Base-by-base conservation (phyloP, 2,329 filamentous ascomycete species). In the Exophiala oligosperma region DNA sequence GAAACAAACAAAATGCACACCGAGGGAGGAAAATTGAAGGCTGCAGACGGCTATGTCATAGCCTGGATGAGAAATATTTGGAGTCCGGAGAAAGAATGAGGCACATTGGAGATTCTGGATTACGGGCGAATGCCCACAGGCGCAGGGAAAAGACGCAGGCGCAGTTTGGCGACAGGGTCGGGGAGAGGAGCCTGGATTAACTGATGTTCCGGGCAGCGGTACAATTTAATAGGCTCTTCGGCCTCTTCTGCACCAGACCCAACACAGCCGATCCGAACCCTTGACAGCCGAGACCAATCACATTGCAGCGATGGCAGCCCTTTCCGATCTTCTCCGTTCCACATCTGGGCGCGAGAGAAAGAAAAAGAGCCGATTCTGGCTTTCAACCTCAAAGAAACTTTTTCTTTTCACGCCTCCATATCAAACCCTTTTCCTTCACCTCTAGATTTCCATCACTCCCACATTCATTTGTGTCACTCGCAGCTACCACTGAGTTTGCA, bases 111-210 rank as follows among this genome's bases (percentile, higher is more conserved):
- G 47, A 41, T 41, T 12, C 48, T 9, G 44, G 52, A 46, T 8
- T 28, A 41, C 49, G 55, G 58, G 58, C 49, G 54, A 57, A 61
- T 57, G 57, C 53, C 32, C 43, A 32, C 51, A 47, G 52, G 52
- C 32, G 21, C n/a, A 48, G 46, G 32, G 17, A 28, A 2, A 14
- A 12, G 6, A 8, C 23, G 7, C 14, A 26, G 26, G 32, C 6
- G 54, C 29, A 44, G 17, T 11, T 17, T 11, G 29, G 6, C 9
- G 29, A 9, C 26, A 35, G 7, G 5, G 17, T 17, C 17, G 17
- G 17, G 17, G 17, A 17, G 17, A 17, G 29, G 29, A 35, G 26
- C 29, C 29, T 35, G 29, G 29, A 35, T 35, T 35, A 35, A 8
- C 29, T 46, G 43, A 46, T 23, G 11, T 46, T 46, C 43, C 43